Evolutionary conservation across 352 stramenopile genomes (phyloP).

Genomic region (Peronosclerospora sorghi): DNA sequence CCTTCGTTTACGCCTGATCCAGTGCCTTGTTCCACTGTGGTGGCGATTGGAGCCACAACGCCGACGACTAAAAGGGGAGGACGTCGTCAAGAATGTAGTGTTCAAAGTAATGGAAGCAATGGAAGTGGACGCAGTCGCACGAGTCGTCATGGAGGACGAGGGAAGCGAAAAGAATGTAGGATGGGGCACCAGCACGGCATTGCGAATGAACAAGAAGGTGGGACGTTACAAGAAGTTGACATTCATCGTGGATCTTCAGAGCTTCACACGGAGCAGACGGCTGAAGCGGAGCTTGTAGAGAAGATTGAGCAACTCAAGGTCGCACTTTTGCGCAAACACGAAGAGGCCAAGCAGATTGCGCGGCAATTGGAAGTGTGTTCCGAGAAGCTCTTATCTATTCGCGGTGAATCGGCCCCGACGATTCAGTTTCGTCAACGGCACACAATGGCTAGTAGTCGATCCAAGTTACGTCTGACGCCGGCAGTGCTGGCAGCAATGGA

Average conservation of each 20-base stretch:
- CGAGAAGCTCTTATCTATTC: slow-evolving; percentile 37
- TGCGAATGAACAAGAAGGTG: slow-evolving; percentile 15
- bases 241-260: slow-evolving; percentile 25
- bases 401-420: slow-evolving; percentile 7
- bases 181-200: slow-evolving; percentile 2
- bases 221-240: slow-evolving; percentile 1
- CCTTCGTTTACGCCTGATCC: slow-evolving; percentile 3
- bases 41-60: neutral
- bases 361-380: slow-evolving; percentile 40
- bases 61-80: slow-evolving; percentile 6
- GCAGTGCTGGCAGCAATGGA: slow-evolving; percentile 53
- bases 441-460: slow-evolving; percentile 9
- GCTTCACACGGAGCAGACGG: slow-evolving; percentile 16
- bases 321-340: slow-evolving; percentile 59
- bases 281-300: slow-evolving; percentile 44
- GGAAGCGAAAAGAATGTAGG: slow-evolving; percentile 11
- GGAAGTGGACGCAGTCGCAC: slow-evolving; percentile 21
- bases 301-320: slow-evolving; percentile 61
- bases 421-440: slow-evolving; percentile 1
- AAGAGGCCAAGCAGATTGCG: slow-evolving; percentile 64
- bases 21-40: slow-evolving; percentile 1
- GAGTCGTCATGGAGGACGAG: slow-evolving; percentile 15
- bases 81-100: slow-evolving; percentile 13
- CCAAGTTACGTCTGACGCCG: slow-evolving; percentile 41
- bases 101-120: slow-evolving; percentile 22